These are phyloP conservation scores for Clonostachys byssicola DNA, from an alignment of 2,329 filamentous ascomycete genomes.

Conservation along the genomic window DNA sequence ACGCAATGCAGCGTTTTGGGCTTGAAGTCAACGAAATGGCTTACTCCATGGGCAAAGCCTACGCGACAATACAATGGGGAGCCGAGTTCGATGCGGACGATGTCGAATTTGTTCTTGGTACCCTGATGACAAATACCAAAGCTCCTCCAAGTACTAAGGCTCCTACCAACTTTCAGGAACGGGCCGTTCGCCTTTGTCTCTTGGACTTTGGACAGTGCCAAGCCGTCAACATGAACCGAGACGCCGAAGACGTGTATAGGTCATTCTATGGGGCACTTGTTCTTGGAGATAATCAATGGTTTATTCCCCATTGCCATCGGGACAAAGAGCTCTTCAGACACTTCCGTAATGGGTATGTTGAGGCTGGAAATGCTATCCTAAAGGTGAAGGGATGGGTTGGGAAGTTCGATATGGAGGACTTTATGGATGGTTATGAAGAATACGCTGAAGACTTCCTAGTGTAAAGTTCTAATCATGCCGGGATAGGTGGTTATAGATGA, in stretches of 20 bases:
- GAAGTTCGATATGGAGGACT: constrained; percentile 8
- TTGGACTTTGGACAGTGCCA: constrained; percentile 15
- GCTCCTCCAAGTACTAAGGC: constrained; percentile 1
- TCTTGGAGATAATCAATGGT: constrained; percentile 12
- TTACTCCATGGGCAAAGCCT: constrained; percentile 9
- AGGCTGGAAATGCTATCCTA: constrained; percentile 5
- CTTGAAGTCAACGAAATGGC: constrained; percentile 7
- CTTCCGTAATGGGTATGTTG: constrained; percentile 10
- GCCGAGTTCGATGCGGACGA: constrained; percentile 11
- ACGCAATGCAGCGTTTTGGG: constrained; percentile 3
- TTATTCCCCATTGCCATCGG: constrained; percentile 11
- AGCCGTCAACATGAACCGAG: constrained; percentile 7
- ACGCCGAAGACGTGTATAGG: constrained; percentile 9
- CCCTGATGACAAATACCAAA: constrained; percentile 6
- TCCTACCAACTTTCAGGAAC: constrained; percentile 4
- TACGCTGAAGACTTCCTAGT: constrained; percentile 12
- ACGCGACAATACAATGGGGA: constrained; percentile 13
- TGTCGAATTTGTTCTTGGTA: constrained; percentile 13
- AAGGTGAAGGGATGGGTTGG: constrained; percentile 2
- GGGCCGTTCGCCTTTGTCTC: constrained; percentile 7
- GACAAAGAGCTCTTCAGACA: constrained; percentile 6
- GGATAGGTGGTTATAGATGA: too few species aligned
- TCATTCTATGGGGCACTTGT: constrained; percentile 13
- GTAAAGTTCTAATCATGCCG: too few species aligned
- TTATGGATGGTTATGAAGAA: constrained; percentile 12